Percentiles rank a stretch among this genome's conserved stretches.
phyloP scores from a whole-genome alignment of 352 stramenopile species.

The Blastocystis sp. region DNA sequence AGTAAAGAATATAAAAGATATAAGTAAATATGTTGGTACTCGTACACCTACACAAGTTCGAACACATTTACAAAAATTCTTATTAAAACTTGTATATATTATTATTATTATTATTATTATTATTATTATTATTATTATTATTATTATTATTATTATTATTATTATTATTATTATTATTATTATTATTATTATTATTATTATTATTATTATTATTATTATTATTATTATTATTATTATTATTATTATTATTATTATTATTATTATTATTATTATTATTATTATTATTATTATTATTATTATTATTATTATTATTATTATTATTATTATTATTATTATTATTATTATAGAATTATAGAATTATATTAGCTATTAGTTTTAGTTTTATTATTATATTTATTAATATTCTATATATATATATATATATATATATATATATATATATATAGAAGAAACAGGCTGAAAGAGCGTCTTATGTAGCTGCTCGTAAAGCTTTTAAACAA shows the following conservation, averaged over 20 bases:
- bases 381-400: too few species aligned
- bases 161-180: constrained; percentile 26
- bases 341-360: too few species aligned
- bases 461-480: constrained; percentile 5
- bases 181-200: constrained; percentile 33
- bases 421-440: too few species aligned
- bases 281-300: constrained; percentile 26
- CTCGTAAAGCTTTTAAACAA: constrained; percentile 1
- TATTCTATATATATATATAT: too few species aligned
- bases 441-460: too few species aligned
- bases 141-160: constrained; percentile 37
- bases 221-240: constrained; percentile 33
- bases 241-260: constrained; percentile 28
- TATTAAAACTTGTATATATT: too few species aligned
- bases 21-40: too few species aligned
- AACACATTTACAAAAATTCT: too few species aligned
- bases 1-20: too few species aligned
- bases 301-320: constrained; percentile 22
- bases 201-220: constrained; percentile 32
- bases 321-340: constrained; percentile 36
- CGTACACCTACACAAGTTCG: too few species aligned
- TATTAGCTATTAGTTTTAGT: constrained; percentile 16
- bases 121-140: constrained; percentile 34
- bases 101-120: too few species aligned
- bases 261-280: constrained; percentile 27